Base-by-base conservation (phyloP, 2,329 filamentous ascomycete genomes). In the Talaromyces amestolkiae region DNA sequence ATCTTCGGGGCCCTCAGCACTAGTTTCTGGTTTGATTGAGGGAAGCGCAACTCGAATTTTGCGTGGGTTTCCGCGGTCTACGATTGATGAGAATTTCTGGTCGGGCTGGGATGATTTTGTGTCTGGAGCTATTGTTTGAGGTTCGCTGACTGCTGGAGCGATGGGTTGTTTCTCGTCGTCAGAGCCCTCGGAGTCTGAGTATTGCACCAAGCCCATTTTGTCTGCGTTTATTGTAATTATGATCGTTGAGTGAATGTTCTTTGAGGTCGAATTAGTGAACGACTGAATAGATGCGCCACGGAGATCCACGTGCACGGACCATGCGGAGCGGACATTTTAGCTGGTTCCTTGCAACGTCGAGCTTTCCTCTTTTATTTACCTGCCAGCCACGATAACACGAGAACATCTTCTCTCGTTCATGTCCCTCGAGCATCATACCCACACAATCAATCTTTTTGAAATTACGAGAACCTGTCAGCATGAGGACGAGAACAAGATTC, bases 41-140 rank as follows among this genome's bases (percentile, higher is more conserved):
- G 92, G 88, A 15, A 97, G 85, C 70, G 85, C 92, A 76, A 97
- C 87, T 74, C 89, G 84, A 77, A 97, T 96, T 79, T 93, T 96
- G 78, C 90, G 88, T 8, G 91, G 87, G 74, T 93, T 92, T 64
- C 89, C 86, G 75, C 90, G 87, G 79, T 95, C 90, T 78, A 96
- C 87, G 64, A 95, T 87, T 77, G 93, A 93, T 73, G 90, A 89
- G 74, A 93, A 90, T 19, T 86, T 69, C 65, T 74, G 68, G 45
- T 74, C 63, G 61, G 73, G 68, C 71, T 79, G 69, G 37, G 69
- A 47, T 41, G 69, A 60, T 72, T 24, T 74, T 65, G 58, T 69
- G 47, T 66, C 71, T 63, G 69, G 67, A 58, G 59, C 72, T 39
- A 49, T 69, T 43, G 63, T 62, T 59, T 65, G 58, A 45, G 56